Evolutionary conservation across 163 green algal genomes (phyloP), one percentile per base, ranked within the genome.

Genomic region (Chlorella variabilis): DNA sequence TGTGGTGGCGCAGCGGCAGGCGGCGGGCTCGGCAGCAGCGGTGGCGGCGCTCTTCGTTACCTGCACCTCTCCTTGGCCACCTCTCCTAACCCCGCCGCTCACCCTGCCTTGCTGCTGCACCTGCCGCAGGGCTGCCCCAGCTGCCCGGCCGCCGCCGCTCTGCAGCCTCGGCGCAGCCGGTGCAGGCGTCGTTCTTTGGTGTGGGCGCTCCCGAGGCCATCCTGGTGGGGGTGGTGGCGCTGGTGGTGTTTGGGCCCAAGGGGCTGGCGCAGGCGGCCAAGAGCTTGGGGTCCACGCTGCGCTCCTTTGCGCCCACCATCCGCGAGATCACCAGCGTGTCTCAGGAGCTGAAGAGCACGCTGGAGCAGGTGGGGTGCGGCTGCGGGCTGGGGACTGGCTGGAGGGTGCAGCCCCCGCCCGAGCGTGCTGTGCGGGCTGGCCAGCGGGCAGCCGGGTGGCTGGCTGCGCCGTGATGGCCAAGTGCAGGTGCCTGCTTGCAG

Each of bases 231-330:
- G 93, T 98, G 0, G 96, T 99, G 31, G 95, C 96, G 7, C 85
- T 99, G 23, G 84, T 99, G 21, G 94, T 99, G 17, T 99, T 99
- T 88, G 96, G 96, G 2, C 96, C 96, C 39, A 98, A 98, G 85
- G 96, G 96, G 11, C 88, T 99, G 23, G 96, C 96, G 20, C 91
- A 98, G 93, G 96, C 95, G 41, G 92, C 93, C 42, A 97, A 96
- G 85, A 94, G 85, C 51, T 23, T 96, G 17, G 95, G 95, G 4
- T 59, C 86, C 31, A 91, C 89, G 20, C 71, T 98, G 33, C 84
- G 89, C 17, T 84, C 93, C 0, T 98, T 99, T 87, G 88, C 95
- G 65, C 96, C 96, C 31, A 98, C 96, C 33, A 96, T 99, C 62
- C 87, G 89, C 27, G 96, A 99, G 87, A 87, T 99, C 31, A 94